Evolutionary conservation across 192 early-diverging fungal genomes (phyloP), one percentile per base, ranked within the genome.

Genomic region (Podochytrium sp.): DNA sequence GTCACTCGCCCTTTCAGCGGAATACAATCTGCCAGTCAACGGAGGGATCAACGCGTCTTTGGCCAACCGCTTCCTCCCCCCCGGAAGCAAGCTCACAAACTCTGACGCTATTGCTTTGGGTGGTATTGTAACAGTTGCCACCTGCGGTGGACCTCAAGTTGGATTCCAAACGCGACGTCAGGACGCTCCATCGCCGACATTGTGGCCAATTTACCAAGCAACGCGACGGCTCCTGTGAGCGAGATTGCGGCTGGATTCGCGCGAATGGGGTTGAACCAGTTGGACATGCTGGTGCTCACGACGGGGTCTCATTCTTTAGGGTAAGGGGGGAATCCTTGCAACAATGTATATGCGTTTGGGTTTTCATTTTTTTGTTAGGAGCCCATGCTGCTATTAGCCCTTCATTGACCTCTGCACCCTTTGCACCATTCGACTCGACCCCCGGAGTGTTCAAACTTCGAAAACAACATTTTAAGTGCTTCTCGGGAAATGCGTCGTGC

Each of bases 371-470:
- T 47, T 47, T 47, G n/a, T 33, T 10, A 47, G 65, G 65, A 7
- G 65, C 65, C 10, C 65, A 66, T 16, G 35, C n/a, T 10, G 43
- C 27, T 16, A 70, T 79, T 30, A 66, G 66, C 2, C 78, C 76
- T 12, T 30, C 57, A 14, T n/a, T 76, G 10, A 79, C 78, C 63
- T 72, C 58, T 5, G 34, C 37, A 18, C 18, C 41, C 4, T 79
- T 79, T 47, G 70, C 34, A 43, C 78, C 78, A 25, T 79, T 79
- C 51, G 78, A 79, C 51, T 14, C 23, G 3, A 79, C 78, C 2
- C 78, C 78, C 1, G 75, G 66, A 3, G 71, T 79, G n/a, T n/a
- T n/a, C n/a, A n/a, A n/a, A n/a, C 14, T 79, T 79, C 64, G 78
- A 79, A 40, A 79, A 79, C 35, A 56, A 78, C 35, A 62, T 78